Percentiles rank a stretch among this genome's conserved stretches.
phyloP scores from a whole-genome alignment of 2,329 filamentous ascomycete species.

The Hymenoscyphus scutula region DNA sequence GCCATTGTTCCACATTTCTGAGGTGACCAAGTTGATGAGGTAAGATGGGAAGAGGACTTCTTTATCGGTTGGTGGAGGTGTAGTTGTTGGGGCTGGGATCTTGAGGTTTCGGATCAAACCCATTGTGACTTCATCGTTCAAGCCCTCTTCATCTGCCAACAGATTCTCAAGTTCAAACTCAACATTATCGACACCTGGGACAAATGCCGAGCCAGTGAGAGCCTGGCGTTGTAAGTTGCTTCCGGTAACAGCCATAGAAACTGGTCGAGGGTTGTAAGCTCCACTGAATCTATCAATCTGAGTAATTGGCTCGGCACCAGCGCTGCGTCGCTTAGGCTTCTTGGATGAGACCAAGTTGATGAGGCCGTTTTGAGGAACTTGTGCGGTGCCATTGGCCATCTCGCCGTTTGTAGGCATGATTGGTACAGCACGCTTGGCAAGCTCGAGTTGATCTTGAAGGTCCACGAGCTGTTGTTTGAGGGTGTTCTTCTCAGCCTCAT shows the following conservation, averaged over 20 bases:
- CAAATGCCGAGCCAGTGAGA: conserved; percentile 72
- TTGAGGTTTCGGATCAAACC: conserved; percentile 95
- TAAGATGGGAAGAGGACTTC: conserved; percentile 98
- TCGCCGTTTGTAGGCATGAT: conserved; percentile 71
- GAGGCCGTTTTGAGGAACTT: conserved; percentile 66
- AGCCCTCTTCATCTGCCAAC: conserved; percentile 88
- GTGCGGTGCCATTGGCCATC: conserved; percentile 59
- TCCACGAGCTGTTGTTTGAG: conserved; percentile 86
- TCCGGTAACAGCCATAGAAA: conserved; percentile 86
- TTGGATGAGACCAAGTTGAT: conserved; percentile 97
- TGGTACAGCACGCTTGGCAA: conserved; percentile 63
- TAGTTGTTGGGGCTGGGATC: conserved; percentile 85
- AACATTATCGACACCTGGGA: conserved; percentile 81
- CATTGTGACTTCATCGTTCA: conserved; percentile 96
- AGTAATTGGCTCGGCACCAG: conserved; percentile 73
- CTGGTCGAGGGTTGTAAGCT: conserved; percentile 89
- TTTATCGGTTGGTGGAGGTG: conserved; percentile 91
- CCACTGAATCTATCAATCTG: conserved; percentile 87
- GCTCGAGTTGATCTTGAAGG: conserved; percentile 86
- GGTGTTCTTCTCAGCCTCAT: conserved; percentile 81
- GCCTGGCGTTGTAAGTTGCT: conserved; percentile 65
- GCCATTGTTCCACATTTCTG: conserved; percentile 99
- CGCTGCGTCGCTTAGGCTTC: conserved; percentile 93
- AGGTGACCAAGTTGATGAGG: conserved; percentile 97
- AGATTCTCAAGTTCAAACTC: conserved; percentile 93